Percentiles rank a stretch among this genome's conserved stretches.
phyloP scores from a whole-genome alignment of 75 land plant genomes.

The Pinus albicaulis region DNA sequence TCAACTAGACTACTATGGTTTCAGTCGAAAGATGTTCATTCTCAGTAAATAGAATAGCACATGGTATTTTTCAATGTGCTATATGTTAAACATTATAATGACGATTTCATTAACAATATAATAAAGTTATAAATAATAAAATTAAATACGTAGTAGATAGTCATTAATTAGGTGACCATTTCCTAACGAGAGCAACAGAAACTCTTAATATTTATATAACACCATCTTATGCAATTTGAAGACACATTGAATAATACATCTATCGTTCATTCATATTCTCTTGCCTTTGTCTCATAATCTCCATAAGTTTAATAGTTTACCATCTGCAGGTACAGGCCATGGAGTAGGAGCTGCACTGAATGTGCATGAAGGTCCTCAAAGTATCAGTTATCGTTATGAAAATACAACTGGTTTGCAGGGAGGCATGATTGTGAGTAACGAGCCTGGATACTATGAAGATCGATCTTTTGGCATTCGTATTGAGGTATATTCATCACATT shows the following conservation, averaged over 20 bases:
- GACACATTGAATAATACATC: no score
- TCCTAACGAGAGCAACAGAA: no score
- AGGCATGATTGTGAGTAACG: slow-evolving; percentile 98
- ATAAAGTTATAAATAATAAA: no score
- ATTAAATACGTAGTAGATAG: no score
- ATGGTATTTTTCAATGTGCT: background rate
- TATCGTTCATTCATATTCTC: no score
- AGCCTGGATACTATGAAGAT: slow-evolving; percentile 99
- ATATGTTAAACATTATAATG: no score
- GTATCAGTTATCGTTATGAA: slow-evolving; percentile 92
- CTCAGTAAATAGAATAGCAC: background rate
- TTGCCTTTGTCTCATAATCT: no score
- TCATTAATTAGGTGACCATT: no score
- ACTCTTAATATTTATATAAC: no score
- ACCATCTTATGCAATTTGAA: no score
- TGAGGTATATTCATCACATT: slow-evolving; percentile 53
- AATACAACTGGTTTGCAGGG: slow-evolving; percentile 78
- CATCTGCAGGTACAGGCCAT: slow-evolving; percentile 86
- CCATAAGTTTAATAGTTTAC: background rate
- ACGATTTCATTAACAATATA: no score
- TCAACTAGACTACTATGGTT: background rate
- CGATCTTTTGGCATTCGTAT: slow-evolving; percentile 92
- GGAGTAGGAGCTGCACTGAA: slow-evolving; percentile 99
- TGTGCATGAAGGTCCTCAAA: slow-evolving; percentile 98
- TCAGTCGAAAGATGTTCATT: background rate